Base-by-base conservation (phyloP, 2,329 filamentous ascomycete genomes). In the Aureobasidium sp. region DNA sequence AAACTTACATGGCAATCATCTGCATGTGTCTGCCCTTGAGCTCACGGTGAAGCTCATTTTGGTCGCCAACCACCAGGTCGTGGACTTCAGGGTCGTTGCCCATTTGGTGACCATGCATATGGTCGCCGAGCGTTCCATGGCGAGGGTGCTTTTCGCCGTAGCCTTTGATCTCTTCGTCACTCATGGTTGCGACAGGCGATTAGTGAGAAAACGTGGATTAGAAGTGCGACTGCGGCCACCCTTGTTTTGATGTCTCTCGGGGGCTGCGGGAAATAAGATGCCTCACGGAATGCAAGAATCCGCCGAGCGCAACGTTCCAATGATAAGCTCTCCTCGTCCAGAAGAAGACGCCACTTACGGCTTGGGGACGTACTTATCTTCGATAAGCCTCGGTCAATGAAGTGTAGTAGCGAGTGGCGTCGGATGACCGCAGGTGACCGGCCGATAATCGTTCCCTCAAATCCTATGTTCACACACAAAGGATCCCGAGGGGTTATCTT, bases 1-100 rank as follows among this genome's bases (percentile, higher is more conserved):
- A 25, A 3, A n/a, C 53, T 57, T 48, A 61, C 63, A 71, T 72
- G 48, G 69, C 70, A 62, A 71, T 72, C 70, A 72, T 71, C 62
- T 71, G 67, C 63, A 72, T 61, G 62, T 71, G 70, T n/a, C 70
- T 63, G 27, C 64, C 61, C 63, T 70, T 70, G 13, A 62, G 51
- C 8, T 45, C 50, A 5, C 60, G 11, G 36, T 58, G 41, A 5
- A 62, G 60, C 36, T 39, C 34, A 16, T 61, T 50, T 39, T 61
- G 59, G 8, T 44, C 36, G 32, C 59, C 59, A n/a, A 44, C 45
- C 11, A 50, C 45, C 9, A 61, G 5, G 11, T 61, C 59, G 29
- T 53, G 48, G 9, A n/a, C 59, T 13, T 50, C 45, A 3, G 39
- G 32, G 29, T 53, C 53, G 8, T 3, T 25, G 16, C 39, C 39